A percentile compares a stretch with the other conserved stretches of the same genome.
These are phyloP conservation scores for Byssoonygena ceratinophila DNA, from an alignment of 2,329 filamentous ascomycete species.

Conservation along the genomic window DNA sequence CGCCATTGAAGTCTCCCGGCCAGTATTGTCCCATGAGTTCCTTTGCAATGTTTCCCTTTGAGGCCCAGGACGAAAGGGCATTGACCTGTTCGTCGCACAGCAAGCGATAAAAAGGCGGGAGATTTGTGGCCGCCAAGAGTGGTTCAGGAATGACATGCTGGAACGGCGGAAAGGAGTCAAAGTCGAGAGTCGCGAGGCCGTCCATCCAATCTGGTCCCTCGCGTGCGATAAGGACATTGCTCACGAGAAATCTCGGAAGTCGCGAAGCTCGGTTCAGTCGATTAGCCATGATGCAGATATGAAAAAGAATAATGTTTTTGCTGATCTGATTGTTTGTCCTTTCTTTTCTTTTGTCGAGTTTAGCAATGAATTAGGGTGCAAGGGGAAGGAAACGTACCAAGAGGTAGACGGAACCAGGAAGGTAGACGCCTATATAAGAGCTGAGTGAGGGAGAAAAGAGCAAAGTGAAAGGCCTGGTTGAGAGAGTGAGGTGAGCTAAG, in stretches of 20 bases:
- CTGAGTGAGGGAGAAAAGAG: not conserved
- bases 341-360: too few relatives aligned
- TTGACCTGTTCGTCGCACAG: slow-evolving; percentile 9
- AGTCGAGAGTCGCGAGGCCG: slow-evolving; percentile 13
- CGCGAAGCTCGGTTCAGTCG: slow-evolving; percentile 8
- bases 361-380: too few relatives aligned
- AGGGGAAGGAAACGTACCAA: too few relatives aligned
- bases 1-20: slow-evolving; percentile 14
- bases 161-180: slow-evolving; percentile 12
- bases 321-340: too few relatives aligned
- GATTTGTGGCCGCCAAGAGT: slow-evolving; percentile 8
- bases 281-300: slow-evolving; percentile 6
- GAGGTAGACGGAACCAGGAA: too few relatives aligned
- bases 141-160: slow-evolving; percentile 10
- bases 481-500: not conserved
- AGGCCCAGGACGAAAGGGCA: slow-evolving; percentile 4
- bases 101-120: slow-evolving; percentile 13
- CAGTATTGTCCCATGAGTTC: slow-evolving; percentile 14
- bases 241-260: slow-evolving; percentile 9
- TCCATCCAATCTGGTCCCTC: slow-evolving; percentile 15
- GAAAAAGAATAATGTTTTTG: too few relatives aligned
- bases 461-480: not conserved
- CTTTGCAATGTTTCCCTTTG: slow-evolving; percentile 13
- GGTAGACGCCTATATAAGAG: too few relatives aligned
- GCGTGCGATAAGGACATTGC: slow-evolving; percentile 7